Percentiles rank a stretch among this genome's conserved stretches.
phyloP scores from a whole-genome alignment of 108 stramenopile species.

The Cyclostephanos tholiformis region DNA sequence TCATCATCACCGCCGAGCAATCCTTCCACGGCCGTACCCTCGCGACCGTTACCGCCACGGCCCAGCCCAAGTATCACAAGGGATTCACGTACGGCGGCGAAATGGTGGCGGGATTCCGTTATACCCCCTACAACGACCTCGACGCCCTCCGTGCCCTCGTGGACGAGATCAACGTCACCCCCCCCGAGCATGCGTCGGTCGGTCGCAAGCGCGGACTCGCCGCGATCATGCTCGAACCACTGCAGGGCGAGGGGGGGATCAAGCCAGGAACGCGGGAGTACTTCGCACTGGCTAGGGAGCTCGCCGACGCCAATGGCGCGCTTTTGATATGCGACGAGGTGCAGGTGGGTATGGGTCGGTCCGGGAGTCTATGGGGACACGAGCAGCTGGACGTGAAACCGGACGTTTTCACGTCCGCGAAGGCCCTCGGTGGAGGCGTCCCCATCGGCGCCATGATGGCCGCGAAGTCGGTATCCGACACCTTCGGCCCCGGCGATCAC shows the following conservation, averaged over 20 bases:
- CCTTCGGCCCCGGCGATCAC: slow-evolving; percentile 97
- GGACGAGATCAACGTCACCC: slow-evolving; percentile 66
- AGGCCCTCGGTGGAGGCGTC: slow-evolving; percentile 97
- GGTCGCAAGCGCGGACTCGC: slow-evolving; percentile 80
- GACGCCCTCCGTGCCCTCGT: slow-evolving; percentile 77
- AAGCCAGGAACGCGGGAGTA: slow-evolving; percentile 82
- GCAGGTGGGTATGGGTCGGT: slow-evolving; percentile 97
- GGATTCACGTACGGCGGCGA: slow-evolving; percentile 86
- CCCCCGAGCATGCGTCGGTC: slow-evolving; percentile 58
- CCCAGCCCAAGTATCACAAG: slow-evolving; percentile 96
- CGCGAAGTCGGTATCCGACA: slow-evolving; percentile 78
- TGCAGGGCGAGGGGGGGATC: slow-evolving; percentile 98
- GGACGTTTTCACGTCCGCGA: slow-evolving; percentile 95
- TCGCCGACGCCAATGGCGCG: slow-evolving; percentile 88
- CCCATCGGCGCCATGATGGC: slow-evolving; percentile 99
- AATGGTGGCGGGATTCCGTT: slow-evolving; percentile 89
- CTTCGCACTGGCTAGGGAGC: slow-evolving; percentile 75
- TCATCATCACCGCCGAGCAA: slow-evolving; percentile 90
- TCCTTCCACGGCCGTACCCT: slow-evolving; percentile 97
- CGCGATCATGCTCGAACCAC: slow-evolving; percentile 94
- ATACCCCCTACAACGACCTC: slow-evolving; percentile 91
- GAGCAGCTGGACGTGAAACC: slow-evolving; percentile 90
- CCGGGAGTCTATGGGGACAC: slow-evolving; percentile 95
- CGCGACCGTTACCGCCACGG: slow-evolving; percentile 95
- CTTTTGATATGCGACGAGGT: slow-evolving; percentile 97